A percentile compares a stretch with the other conserved stretches of the same genome.
Evolutionary conservation across 108 stramenopile genomes (phyloP).

Genomic region (Schizochytrium sp.): DNA sequence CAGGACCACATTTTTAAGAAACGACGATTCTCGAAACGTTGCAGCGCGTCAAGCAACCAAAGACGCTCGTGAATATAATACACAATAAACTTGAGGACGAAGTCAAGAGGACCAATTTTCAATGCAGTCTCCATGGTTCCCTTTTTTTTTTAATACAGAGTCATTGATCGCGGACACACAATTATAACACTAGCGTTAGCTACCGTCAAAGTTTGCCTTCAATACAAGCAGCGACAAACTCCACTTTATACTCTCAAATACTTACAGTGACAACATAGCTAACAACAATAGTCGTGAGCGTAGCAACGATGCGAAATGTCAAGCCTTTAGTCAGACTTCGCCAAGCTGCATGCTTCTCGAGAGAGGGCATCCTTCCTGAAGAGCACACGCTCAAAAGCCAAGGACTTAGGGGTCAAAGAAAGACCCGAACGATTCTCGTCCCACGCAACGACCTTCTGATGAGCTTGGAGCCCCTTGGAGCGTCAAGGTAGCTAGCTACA

Average conservation of each 20-base stretch:
- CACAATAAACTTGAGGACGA: conserved; percentile 21
- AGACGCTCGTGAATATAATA: conserved; percentile 44
- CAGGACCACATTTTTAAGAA: conserved; percentile 34
- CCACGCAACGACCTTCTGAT: too few relatives aligned
- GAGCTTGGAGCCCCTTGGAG: too few relatives aligned
- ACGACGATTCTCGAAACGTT: neutral
- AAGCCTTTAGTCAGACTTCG: conserved; percentile 6
- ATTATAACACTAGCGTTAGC: neutral
- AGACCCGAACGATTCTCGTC: too few relatives aligned
- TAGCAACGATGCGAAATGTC: conserved; percentile 11
- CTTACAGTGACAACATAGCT: conserved; percentile 16
- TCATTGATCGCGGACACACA: neutral
- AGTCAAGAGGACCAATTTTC: conserved; percentile 39
- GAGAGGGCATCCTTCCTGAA: neutral
- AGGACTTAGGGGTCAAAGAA: too few relatives aligned
- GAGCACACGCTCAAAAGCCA: neutral
- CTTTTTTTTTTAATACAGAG: neutral
- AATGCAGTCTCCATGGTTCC: conserved; percentile 11
- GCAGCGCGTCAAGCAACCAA: neutral
- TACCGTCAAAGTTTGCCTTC: neutral
- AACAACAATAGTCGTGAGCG: conserved; percentile 14
- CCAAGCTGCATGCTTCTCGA: conserved; percentile 21
- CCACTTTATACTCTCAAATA: neutral
- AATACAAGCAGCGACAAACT: neutral
- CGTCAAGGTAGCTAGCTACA: too few relatives aligned